These are phyloP conservation scores for Staphylotrichum tortipilum DNA, from an alignment of 495 filamentous ascomycete genomes.

Conservation along the genomic window DNA sequence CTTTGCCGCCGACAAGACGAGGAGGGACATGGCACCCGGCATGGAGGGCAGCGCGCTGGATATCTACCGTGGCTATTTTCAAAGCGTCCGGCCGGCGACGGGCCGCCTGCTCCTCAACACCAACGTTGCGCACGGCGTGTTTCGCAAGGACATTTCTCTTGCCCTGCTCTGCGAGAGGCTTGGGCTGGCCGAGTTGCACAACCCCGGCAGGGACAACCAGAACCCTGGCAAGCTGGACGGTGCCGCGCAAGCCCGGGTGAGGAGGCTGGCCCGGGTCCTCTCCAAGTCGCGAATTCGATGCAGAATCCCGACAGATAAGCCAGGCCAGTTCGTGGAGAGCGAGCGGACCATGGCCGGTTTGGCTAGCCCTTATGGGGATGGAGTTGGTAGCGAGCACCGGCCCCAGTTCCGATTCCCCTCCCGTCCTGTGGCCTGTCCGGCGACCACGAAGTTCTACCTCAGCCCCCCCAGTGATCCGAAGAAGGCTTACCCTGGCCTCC, in stretches of 20 bases:
- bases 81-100: constrained; percentile 58
- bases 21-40: constrained; percentile 14
- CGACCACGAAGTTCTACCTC: constrained; percentile 16
- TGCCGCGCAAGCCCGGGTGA: neutral
- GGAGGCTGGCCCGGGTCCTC: constrained; percentile 35
- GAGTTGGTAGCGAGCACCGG: neutral
- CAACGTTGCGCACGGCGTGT: constrained; percentile 43
- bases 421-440: constrained; percentile 10
- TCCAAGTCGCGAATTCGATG: constrained; percentile 35
- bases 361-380: constrained; percentile 23
- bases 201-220: neutral
- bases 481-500: constrained; percentile 11
- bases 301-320: constrained; percentile 30
- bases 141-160: constrained; percentile 25
- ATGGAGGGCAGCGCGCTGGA: constrained; percentile 33
- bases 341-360: constrained; percentile 42
- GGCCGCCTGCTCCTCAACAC: constrained; percentile 56
- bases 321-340: constrained; percentile 25
- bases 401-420: constrained; percentile 3
- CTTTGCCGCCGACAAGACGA: constrained; percentile 29
- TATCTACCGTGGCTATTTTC: constrained; percentile 55
- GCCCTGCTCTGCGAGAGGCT: constrained; percentile 14
- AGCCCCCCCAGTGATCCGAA: constrained; percentile 1
- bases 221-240: too few relatives aligned
- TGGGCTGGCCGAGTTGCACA: constrained; percentile 3